phyloP scores from a whole-genome alignment of 176 grass and related monocot genomes.

The Alloteropsis semialata region DNA sequence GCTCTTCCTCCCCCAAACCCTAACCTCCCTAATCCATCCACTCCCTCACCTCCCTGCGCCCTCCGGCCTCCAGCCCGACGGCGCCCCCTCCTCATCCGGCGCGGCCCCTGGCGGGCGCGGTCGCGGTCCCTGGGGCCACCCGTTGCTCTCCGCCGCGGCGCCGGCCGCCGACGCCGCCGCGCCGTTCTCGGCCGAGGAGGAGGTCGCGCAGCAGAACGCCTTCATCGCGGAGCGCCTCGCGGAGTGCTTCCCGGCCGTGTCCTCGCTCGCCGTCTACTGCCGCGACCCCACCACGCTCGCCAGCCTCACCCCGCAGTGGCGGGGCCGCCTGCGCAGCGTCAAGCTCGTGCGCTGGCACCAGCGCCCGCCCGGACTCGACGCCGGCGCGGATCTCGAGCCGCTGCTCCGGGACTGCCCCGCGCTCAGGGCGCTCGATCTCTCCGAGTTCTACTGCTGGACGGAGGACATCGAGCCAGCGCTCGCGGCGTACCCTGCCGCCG shows the following conservation, averaged over 20 bases:
- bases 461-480: constrained; percentile 76
- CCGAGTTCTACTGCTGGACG: constrained; percentile 98
- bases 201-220: constrained; percentile 19
- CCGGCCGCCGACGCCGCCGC: neutral
- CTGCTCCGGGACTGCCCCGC: constrained; percentile 46
- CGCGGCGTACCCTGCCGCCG: constrained; percentile 34
- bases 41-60: too few relatives aligned
- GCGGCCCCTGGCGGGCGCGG: too few relatives aligned
- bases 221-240: constrained; percentile 44
- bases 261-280: constrained; percentile 66
- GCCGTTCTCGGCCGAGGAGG: neutral
- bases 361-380: constrained; percentile 41
- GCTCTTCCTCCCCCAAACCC: too few relatives aligned
- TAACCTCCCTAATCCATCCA: too few relatives aligned
- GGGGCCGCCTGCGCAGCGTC: constrained; percentile 30
- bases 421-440: constrained; percentile 69
- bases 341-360: constrained; percentile 97
- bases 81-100: too few relatives aligned
- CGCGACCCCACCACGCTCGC: constrained; percentile 74
- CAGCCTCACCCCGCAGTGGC: constrained; percentile 58
- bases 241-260: constrained; percentile 56
- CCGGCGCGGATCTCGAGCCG: constrained; percentile 73
- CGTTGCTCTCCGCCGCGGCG: constrained; percentile 34
- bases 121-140: constrained; percentile 95
- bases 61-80: too few relatives aligned